These are phyloP conservation scores for Crucihimalaya himalaica DNA, from an alignment of 345 rosid species.

Conservation along the genomic window DNA sequence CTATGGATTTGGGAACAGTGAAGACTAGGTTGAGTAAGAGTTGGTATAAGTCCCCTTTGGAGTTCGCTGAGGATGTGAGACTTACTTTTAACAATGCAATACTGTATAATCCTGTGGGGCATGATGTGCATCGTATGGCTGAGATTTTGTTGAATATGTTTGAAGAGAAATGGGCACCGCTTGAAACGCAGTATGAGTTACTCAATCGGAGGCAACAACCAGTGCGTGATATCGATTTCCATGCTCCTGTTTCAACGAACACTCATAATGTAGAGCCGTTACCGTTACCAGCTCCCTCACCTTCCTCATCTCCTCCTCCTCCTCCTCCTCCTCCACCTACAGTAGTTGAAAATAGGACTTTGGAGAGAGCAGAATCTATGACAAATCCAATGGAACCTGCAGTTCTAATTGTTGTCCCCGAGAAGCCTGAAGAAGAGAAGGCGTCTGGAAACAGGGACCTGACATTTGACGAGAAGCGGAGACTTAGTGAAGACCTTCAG, in stretches of 20 bases:
- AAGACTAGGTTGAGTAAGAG: conserved; percentile 63
- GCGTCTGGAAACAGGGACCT: conserved; percentile 54
- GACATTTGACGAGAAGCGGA: conserved; percentile 86
- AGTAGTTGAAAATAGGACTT: conserved; percentile 31
- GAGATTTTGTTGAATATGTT: conserved; percentile 57
- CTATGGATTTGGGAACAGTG: conserved; percentile 96
- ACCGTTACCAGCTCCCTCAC: conserved; percentile 33
- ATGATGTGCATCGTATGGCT: conserved; percentile 85
- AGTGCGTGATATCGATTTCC: conserved; percentile 19
- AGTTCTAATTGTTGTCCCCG: conserved; percentile 27
- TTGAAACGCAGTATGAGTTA: conserved; percentile 46
- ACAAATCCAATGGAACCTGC: conserved; percentile 43
- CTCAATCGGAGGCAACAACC: conserved; percentile 38
- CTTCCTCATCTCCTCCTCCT: conserved; percentile 28
- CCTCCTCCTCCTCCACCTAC: conserved; percentile 22
- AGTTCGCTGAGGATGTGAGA: conserved; percentile 84
- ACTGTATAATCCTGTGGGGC: conserved; percentile 81
- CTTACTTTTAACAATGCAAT: conserved; percentile 84
- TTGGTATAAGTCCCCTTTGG: conserved; percentile 66
- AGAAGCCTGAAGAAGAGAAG: conserved; percentile 48
- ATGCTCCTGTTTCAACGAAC: conserved; percentile 26
- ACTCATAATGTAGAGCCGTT: conserved; percentile 27
- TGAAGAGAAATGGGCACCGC: conserved; percentile 63
- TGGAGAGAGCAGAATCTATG: conserved; percentile 55
- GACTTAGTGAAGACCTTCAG: conserved; percentile 68